Base-by-base conservation (phyloP, 202 grass and related monocot genomes). In the Brachypodium distachyon region DNA sequence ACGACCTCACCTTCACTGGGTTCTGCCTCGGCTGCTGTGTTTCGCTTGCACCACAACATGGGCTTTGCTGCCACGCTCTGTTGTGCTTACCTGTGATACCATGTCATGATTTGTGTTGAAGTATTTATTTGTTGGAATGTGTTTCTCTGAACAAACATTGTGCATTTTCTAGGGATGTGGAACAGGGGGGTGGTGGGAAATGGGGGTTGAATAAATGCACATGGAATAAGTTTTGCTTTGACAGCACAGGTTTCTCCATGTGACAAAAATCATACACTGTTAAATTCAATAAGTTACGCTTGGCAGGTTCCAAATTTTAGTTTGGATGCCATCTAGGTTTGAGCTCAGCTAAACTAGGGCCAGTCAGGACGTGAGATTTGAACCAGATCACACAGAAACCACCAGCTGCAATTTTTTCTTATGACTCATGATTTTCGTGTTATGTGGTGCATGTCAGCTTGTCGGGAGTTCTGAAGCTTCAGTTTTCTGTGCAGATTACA, bases 401-500 rank as follows among this genome's bases (percentile, higher is more conserved):
- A 51, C 18, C 10, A 36, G 51, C 27, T 74, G 40, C 17, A 69
- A 19, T 78, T 78, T 57, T 67, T n/a, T n/a, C n/a, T n/a, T n/a
- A n/a, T n/a, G n/a, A 12, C 31, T 73, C 43, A 72, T 50, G 18
- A 51, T 1, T 27, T 37, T 53, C 43, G 42, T 23, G 42, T 11
- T 73, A 28, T 52, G 51, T 76, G 72, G 5, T 60, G 36, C 34
- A 44, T 38, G 41, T 50, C 60, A 56, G 36, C 34, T 36, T 38
- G 41, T 50, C 60, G 43, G n/a, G 25, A 72, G 58, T 27, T 75
- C 23, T 50, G 16, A 72, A 60, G 52, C 27, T 78, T 73, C 17
- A 21, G 76, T 52, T 74, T 83, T 69, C 2, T 38, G 32, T 82
- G 12, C 87, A 98, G 91, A 90, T 94, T 77, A 92, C 91, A 44